Evolutionary conservation across 2,329 filamentous ascomycete species (phyloP).

Genomic region (Fusarium cyanostomum): DNA sequence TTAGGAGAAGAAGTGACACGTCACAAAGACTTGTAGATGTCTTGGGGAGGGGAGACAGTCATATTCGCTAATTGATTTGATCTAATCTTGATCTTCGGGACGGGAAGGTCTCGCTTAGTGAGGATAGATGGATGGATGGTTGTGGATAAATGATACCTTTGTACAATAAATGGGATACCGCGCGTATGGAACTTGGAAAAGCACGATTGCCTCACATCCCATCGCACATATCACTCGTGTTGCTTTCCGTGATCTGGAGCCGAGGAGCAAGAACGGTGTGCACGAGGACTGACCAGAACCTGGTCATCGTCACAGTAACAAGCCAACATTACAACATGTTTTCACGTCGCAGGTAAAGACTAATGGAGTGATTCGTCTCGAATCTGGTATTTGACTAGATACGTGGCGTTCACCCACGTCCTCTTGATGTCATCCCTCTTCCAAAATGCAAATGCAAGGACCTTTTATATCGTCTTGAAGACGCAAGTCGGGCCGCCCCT

Average conservation of each 20-base stretch:
- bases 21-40: conserved; percentile 9
- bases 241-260: too few relatives aligned
- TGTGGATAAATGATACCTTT: conserved; percentile 41
- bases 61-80: conserved; percentile 11
- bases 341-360: neutral
- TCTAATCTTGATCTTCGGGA: conserved; percentile 5
- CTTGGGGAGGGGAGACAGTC: neutral
- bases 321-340: neutral
- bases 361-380: conserved; percentile 1
- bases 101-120: conserved; percentile 5
- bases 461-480: conserved; percentile 1
- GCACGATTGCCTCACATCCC: neutral
- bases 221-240: neutral
- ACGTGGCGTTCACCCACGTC: conserved; percentile 1
- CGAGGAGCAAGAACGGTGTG: too few relatives aligned
- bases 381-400: conserved; percentile 11
- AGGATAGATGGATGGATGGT: neutral
- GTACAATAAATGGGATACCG: conserved; percentile 35
- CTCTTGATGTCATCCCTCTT: neutral
- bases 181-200: conserved; percentile 5
- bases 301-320: neutral
- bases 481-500: neutral
- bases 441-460: conserved; percentile 7
- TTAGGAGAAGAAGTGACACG: neutral
- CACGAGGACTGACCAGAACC: too few relatives aligned